Conservation (phyloP, 495 filamentous ascomycete genomes). For the Melanomma pulvis-pyrius region DNA sequence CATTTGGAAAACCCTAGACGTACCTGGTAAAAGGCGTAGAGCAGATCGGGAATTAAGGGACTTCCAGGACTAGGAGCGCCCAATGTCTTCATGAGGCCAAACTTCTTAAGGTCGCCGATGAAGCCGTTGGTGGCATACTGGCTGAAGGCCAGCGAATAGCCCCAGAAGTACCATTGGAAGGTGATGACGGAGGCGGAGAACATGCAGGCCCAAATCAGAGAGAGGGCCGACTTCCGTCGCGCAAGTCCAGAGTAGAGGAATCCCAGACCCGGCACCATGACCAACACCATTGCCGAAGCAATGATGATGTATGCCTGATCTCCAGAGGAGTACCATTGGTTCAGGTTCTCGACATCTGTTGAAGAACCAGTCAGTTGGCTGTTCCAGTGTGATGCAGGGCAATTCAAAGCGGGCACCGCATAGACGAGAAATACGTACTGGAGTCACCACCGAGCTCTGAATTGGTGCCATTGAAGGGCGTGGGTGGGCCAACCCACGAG, state of each 20-base stretch:
- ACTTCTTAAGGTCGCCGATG: slow-evolving; percentile 67
- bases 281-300: slow-evolving; percentile 88
- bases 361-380: neutral
- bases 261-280: slow-evolving; percentile 80
- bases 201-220: slow-evolving; percentile 74
- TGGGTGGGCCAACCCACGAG: slow-evolving; percentile 78
- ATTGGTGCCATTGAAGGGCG: slow-evolving; percentile 75
- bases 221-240: slow-evolving; percentile 66
- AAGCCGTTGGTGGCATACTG: slow-evolving; percentile 64
- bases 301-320: slow-evolving; percentile 90
- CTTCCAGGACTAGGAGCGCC: slow-evolving; percentile 65
- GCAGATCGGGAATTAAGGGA: slow-evolving; percentile 63
- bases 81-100: slow-evolving; percentile 66
- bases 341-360: slow-evolving; percentile 72
- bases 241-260: slow-evolving; percentile 70
- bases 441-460: slow-evolving; percentile 75
- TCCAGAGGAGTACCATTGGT: slow-evolving; percentile 80
- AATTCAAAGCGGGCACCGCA: neutral
- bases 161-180: slow-evolving; percentile 79
- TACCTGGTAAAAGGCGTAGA: slow-evolving; percentile 73
- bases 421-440: slow-evolving; percentile 57
- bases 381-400: neutral
- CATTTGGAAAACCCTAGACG: neutral
- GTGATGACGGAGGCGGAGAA: slow-evolving; percentile 64
- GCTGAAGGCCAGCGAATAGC: slow-evolving; percentile 72